Conservation (phyloP, 2,329 filamentous ascomycete genomes). For the Teratosphaeria epicoccoides region DNA sequence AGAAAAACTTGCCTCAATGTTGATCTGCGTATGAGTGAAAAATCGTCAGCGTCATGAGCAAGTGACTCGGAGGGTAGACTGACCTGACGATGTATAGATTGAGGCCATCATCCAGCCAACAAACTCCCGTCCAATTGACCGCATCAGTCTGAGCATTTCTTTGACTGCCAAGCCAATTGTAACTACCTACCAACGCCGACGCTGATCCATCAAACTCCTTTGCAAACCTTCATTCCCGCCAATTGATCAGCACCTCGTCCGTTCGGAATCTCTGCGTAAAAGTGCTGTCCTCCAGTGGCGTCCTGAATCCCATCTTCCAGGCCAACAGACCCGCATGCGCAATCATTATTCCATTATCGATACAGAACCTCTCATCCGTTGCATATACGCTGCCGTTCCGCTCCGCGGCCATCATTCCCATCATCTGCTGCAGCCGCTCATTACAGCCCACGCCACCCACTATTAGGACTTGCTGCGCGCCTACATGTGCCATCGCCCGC, state of each 20-base stretch:
- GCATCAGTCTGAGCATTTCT: too few relatives aligned
- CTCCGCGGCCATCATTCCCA: constrained; percentile 87
- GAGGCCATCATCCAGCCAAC: too few relatives aligned
- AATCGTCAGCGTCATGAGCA: too few relatives aligned
- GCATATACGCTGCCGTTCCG: constrained; percentile 84
- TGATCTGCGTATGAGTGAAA: too few relatives aligned
- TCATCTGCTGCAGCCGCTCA: constrained; percentile 91
- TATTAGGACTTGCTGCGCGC: constrained; percentile 78
- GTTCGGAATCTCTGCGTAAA: constrained; percentile 46
- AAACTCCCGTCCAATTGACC: too few relatives aligned
- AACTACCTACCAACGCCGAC: background rate
- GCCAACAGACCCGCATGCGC: constrained; percentile 87
- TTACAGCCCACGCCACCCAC: constrained; percentile 96
- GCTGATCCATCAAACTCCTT: background rate
- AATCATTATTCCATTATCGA: constrained; percentile 99
- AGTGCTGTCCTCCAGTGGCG: constrained; percentile 66
- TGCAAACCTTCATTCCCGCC: constrained; percentile 32
- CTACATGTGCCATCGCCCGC: constrained; percentile 95
- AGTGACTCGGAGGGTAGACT: too few relatives aligned
- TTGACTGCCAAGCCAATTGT: too few relatives aligned
- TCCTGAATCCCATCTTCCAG: constrained; percentile 69
- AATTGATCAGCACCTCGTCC: constrained; percentile 41
- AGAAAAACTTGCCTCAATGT: too few relatives aligned
- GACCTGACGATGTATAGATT: too few relatives aligned
- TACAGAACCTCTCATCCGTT: constrained; percentile 94